Percentiles rank a stretch among this genome's conserved stretches.
Evolutionary conservation across 345 rosid genomes (phyloP).

Genomic region (Linum lewisii): DNA sequence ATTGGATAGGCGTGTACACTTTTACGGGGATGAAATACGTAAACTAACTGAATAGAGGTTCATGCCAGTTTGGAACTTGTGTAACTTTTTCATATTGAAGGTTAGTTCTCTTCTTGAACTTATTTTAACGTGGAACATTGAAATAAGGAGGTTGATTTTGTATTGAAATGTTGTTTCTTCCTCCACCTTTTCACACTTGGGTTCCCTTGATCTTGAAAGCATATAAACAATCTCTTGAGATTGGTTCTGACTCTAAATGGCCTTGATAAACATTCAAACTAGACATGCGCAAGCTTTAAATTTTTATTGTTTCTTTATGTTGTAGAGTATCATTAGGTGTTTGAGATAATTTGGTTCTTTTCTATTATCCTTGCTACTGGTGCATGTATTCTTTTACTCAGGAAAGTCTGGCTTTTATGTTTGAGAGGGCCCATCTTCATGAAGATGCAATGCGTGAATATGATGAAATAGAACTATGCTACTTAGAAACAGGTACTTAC

Average conservation of each 20-base stretch:
- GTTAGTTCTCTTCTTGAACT: constrained; percentile 36
- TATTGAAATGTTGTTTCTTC: not conserved
- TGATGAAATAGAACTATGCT: constrained; percentile 92
- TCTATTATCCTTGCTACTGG: constrained; percentile 5
- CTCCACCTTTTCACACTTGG: not conserved
- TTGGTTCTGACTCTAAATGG: not conserved
- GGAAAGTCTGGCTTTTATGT: constrained; percentile 99
- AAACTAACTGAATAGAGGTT: constrained; percentile 87
- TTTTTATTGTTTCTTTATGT: constrained; percentile 11
- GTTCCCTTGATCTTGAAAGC: constrained; percentile 11
- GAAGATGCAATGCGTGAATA: constrained; percentile 97
- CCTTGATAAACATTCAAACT: not conserved
- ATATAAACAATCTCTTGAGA: not conserved
- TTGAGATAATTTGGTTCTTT: constrained; percentile 6
- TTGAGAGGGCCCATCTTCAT: constrained; percentile 93
- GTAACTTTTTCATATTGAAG: constrained; percentile 94
- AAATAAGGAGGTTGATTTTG: constrained; percentile 11
- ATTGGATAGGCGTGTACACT: constrained; percentile 78
- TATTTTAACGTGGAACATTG: constrained; percentile 8
- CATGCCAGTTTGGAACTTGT: constrained; percentile 95
- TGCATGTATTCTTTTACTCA: constrained; percentile 25
- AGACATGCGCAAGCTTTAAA: constrained; percentile 6
- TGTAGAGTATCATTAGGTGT: not conserved
- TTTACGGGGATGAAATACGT: constrained; percentile 94
- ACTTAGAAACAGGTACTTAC: constrained; percentile 74